These are phyloP conservation scores for Bipolaris victoriae DNA, from an alignment of 2,329 filamentous ascomycete species.

Conservation along the genomic window DNA sequence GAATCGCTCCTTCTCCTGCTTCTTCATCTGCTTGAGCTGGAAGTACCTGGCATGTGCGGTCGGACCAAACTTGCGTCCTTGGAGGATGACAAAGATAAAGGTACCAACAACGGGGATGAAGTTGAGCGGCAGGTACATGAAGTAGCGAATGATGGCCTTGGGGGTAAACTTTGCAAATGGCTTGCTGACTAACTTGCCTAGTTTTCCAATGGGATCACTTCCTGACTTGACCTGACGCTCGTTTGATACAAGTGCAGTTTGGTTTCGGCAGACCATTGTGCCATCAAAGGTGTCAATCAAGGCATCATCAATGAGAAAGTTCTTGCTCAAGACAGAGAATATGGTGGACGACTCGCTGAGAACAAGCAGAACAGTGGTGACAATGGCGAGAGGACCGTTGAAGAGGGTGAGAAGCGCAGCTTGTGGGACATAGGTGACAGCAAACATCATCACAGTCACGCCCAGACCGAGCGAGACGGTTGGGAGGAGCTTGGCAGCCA, in stretches of 20 bases:
- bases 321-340: conserved; percentile 64
- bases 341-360: conserved; percentile 58
- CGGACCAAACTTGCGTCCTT: conserved; percentile 63
- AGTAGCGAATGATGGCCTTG: conserved; percentile 72
- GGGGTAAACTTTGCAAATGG: conserved; percentile 61
- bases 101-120: conserved; percentile 92
- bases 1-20: conserved; percentile 69
- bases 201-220: conserved; percentile 59
- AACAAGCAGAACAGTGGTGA: conserved; percentile 73
- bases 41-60: conserved; percentile 74
- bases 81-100: conserved; percentile 76
- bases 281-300: conserved; percentile 90
- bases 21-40: conserved; percentile 84
- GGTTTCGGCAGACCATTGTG: conserved; percentile 60
- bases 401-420: conserved; percentile 81
- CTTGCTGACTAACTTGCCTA: conserved; percentile 63
- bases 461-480: conserved; percentile 73
- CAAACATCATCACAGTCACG: conserved; percentile 82
- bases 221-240: conserved; percentile 72
- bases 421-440: conserved; percentile 85
- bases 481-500: conserved; percentile 62
- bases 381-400: conserved; percentile 79
- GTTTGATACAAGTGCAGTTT: conserved; percentile 69
- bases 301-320: conserved; percentile 80
- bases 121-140: conserved; percentile 89